phyloP scores from a whole-genome alignment of 83 land plant genomes.

The Thuja plicata region DNA sequence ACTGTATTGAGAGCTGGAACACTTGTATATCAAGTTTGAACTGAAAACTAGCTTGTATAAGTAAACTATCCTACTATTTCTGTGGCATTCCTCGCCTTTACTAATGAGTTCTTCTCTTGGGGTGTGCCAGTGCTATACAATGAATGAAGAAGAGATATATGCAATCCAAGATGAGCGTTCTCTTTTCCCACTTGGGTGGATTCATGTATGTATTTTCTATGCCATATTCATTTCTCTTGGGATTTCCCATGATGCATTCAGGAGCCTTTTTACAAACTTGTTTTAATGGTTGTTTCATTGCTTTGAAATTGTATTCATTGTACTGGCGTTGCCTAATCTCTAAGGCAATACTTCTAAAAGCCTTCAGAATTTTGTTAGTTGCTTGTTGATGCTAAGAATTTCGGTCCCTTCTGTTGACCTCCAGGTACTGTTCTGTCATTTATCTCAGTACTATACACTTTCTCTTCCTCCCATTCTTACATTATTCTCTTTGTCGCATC shows the following conservation, averaged over 20 bases:
- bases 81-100: neutral
- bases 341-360: neutral
- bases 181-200: constrained; percentile 97
- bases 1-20: neutral
- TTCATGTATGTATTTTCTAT: constrained; percentile 72
- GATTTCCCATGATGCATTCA: neutral
- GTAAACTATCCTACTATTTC: neutral
- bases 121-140: constrained; percentile 69
- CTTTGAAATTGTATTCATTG: neutral
- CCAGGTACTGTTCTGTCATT: neutral
- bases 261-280: neutral
- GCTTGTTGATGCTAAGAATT: no score
- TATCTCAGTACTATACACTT: neutral
- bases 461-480: neutral
- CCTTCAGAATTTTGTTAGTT: neutral
- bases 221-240: neutral
- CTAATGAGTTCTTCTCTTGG: neutral
- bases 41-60: neutral
- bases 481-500: neutral
- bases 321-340: neutral
- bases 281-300: neutral
- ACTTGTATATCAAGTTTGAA: neutral
- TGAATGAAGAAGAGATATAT: constrained; percentile 94
- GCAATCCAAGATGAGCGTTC: constrained; percentile 82
- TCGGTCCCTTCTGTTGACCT: neutral